phyloP scores from a whole-genome alignment of 2,329 filamentous ascomycete species.

The Alternaria novae-zelandiae region DNA sequence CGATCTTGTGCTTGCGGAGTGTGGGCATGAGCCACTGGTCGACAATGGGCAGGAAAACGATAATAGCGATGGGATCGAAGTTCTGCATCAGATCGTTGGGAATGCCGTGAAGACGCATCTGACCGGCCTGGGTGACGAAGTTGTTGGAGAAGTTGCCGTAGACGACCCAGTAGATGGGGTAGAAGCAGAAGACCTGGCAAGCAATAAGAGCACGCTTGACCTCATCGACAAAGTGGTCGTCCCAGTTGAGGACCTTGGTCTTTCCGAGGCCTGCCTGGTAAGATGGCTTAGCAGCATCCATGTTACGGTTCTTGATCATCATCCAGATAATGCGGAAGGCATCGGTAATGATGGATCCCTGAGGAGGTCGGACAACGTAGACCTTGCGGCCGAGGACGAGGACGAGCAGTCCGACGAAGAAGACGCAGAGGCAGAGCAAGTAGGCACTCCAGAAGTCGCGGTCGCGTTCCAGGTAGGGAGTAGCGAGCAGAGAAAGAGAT shows the following conservation, averaged over 20 bases:
- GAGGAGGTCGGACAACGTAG: slow-evolving; percentile 48
- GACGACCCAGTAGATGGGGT: slow-evolving; percentile 56
- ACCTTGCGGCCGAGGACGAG: slow-evolving; percentile 49
- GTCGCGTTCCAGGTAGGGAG: slow-evolving; percentile 73
- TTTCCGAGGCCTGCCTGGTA: slow-evolving; percentile 63
- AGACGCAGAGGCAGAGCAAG: slow-evolving; percentile 68
- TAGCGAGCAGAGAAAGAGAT: slow-evolving; percentile 70
- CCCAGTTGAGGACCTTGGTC: slow-evolving; percentile 60
- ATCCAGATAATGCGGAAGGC: slow-evolving; percentile 67
- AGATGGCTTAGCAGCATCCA: slow-evolving; percentile 70
- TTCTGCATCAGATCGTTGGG: slow-evolving; percentile 58
- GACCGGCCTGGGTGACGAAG: slow-evolving; percentile 54
- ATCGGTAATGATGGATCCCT: slow-evolving; percentile 48
- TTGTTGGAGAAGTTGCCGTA: slow-evolving; percentile 53
- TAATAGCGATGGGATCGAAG: slow-evolving; percentile 55
- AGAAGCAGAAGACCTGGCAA: slow-evolving; percentile 69
- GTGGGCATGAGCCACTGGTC: slow-evolving; percentile 52
- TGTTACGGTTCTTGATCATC: slow-evolving; percentile 61
- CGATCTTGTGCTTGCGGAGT: slow-evolving; percentile 51
- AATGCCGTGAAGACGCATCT: slow-evolving; percentile 54
- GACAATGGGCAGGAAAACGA: slow-evolving; percentile 55
- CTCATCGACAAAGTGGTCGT: slow-evolving; percentile 75
- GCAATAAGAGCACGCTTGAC: slow-evolving; percentile 70
- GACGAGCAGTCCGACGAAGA: slow-evolving; percentile 67
- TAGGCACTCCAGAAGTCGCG: slow-evolving; percentile 74